Evolutionary conservation across 139 green algal species (phyloP).

Genomic region (Pycnococcus provasolii): DNA sequence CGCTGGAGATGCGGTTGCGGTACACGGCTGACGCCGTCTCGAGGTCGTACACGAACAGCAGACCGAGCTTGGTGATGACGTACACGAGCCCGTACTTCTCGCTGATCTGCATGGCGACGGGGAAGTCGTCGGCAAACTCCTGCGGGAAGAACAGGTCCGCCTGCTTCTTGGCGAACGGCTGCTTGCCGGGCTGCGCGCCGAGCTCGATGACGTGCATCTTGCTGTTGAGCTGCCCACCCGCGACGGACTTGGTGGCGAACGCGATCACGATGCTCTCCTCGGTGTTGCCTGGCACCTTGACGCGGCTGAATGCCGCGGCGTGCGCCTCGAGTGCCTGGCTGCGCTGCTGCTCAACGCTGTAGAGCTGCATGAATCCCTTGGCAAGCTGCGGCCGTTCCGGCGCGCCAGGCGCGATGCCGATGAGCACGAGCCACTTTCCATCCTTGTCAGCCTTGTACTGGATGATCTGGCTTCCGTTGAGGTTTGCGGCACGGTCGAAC

Average conservation of each 20-base stretch:
- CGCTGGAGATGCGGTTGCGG: constrained; percentile 84
- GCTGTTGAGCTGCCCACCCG: constrained; percentile 64
- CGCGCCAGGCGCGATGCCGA: constrained; percentile 88
- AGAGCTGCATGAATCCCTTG: constrained; percentile 98
- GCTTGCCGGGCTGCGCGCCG: constrained; percentile 53
- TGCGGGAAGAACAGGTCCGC: constrained; percentile 97
- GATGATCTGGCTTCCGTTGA: constrained; percentile 95
- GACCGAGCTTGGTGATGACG: constrained; percentile 92
- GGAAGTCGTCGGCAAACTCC: constrained; percentile 98
- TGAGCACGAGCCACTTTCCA: constrained; percentile 90
- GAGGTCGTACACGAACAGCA: constrained; percentile 98
- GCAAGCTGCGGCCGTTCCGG: constrained; percentile 78
- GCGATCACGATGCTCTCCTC: constrained; percentile 67
- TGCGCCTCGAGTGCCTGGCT: constrained; percentile 95
- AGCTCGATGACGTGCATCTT: constrained; percentile 99
- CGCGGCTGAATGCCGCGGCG: constrained; percentile 76
- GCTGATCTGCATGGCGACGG: constrained; percentile 82
- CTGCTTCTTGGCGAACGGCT: constrained; percentile 64
- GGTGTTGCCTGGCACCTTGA: constrained; percentile 55
- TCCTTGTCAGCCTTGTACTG: constrained; percentile 76
- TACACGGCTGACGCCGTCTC: constrained; percentile 91
- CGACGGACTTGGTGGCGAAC: constrained; percentile 93
- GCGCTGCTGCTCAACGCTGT: constrained; percentile 85
- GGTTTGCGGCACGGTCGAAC: constrained; percentile 91
- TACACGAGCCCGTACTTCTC: constrained; percentile 84